phyloP scores from a whole-genome alignment of 495 filamentous ascomycete species.

The Pyrenula aspistea region DNA sequence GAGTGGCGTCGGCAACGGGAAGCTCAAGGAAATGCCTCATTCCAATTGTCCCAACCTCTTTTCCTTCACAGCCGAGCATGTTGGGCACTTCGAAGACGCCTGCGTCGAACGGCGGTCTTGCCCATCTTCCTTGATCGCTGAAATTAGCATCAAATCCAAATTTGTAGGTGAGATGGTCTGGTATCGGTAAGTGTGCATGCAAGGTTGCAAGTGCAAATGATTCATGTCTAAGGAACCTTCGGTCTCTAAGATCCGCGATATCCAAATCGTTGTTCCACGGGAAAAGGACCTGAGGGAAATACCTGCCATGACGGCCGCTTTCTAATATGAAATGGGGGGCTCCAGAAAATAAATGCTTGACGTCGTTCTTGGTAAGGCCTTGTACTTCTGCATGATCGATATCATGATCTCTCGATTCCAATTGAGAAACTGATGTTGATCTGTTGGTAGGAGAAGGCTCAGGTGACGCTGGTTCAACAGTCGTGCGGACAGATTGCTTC shows the following conservation, averaged over 20 bases:
- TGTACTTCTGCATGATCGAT: conserved; percentile 30
- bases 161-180: conserved; percentile 10
- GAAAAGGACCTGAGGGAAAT: conserved; percentile 54
- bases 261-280: conserved; percentile 55
- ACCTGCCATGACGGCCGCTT: conserved; percentile 36
- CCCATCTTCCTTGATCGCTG: not conserved
- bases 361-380: conserved; percentile 41
- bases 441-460: not conserved
- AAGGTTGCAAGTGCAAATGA: conserved; percentile 35
- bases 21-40: conserved; percentile 63
- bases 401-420: conserved; percentile 11
- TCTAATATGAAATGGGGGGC: conserved; percentile 58
- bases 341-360: conserved; percentile 64
- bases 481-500: not conserved
- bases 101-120: conserved; percentile 39
- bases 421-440: not conserved
- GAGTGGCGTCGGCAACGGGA: conserved; percentile 49
- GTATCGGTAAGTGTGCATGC: conserved; percentile 30
- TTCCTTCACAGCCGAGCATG: conserved; percentile 63
- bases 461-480: not conserved
- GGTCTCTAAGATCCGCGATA: conserved; percentile 53
- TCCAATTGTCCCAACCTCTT: conserved; percentile 65
- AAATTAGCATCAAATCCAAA: not conserved
- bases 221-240: conserved; percentile 27
- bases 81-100: conserved; percentile 51